phyloP scores from a whole-genome alignment of 768 basidiomycete species.

The Amanita thiersii region DNA sequence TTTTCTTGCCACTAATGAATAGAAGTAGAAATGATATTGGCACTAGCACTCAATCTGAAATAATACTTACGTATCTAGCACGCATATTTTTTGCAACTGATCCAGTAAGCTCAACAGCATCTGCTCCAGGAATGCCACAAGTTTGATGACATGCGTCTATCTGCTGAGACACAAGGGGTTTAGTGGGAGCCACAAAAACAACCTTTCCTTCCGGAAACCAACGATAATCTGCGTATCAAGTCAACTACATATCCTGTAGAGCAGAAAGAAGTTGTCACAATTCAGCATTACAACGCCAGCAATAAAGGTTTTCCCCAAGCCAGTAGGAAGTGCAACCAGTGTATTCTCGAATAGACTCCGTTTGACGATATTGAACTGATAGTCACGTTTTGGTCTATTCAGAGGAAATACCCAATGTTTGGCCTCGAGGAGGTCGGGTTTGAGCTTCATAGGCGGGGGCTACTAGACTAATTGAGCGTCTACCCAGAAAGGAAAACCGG shows the following conservation, averaged over 20 bases:
- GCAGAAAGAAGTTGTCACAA: slow-evolving; percentile 27
- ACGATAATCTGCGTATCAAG: slow-evolving; percentile 56
- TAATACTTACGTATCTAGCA: slow-evolving; percentile 45
- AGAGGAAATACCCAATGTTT: slow-evolving; percentile 90
- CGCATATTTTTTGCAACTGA: slow-evolving; percentile 47
- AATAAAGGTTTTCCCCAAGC: slow-evolving; percentile 96
- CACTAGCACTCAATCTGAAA: not conserved
- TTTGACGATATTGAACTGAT: slow-evolving; percentile 90
- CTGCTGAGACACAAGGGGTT: slow-evolving; percentile 94
- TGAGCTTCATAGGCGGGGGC: slow-evolving; percentile 73
- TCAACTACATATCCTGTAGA: slow-evolving; percentile 3
- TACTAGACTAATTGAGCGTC: slow-evolving; percentile 16
- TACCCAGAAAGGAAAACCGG: not conserved
- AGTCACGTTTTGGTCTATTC: slow-evolving; percentile 82
- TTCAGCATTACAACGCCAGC: slow-evolving; percentile 96
- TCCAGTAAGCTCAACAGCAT: slow-evolving; percentile 86
- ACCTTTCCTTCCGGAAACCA: slow-evolving; percentile 93
- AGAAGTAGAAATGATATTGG: not conserved
- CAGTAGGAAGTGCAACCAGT: slow-evolving; percentile 90
- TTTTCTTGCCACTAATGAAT: slow-evolving; percentile 64
- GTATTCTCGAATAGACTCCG: slow-evolving; percentile 87
- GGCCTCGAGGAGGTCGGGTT: slow-evolving; percentile 67
- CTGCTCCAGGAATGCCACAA: slow-evolving; percentile 86
- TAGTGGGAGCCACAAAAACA: slow-evolving; percentile 92
- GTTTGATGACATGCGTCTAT: slow-evolving; percentile 87